Evolutionary conservation across 257 asterid species (phyloP), one percentile per base, ranked within the genome.

Genomic region (Petunia secreta): DNA sequence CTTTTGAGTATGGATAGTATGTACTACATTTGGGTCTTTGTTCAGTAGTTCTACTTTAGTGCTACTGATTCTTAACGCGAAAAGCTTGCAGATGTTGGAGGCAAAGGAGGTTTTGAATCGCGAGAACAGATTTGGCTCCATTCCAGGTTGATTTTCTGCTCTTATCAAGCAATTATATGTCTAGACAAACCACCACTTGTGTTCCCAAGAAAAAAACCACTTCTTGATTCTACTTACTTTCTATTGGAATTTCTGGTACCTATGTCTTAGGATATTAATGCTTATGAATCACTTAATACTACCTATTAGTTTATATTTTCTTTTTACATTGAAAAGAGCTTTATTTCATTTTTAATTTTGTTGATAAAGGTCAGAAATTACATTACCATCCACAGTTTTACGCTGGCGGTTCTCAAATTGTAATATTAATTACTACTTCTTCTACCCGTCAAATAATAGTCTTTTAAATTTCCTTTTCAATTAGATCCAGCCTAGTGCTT

Each of bases 61-160:
- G 9, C 71, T 13, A 3, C 8, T 44, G 13, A 69, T 15, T 59
- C 66, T 69, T 64, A 36, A 6, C 11, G 60, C 74, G 63, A 78
- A 82, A 82, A 36, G 37, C 79, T 82, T 84, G 84, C 97, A 94
- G 98, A 93, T 94, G 97, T 81, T 48, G 80, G 78, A 81, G 67
- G 77, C 65, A 8, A 75, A 85, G 8, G 66, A 86, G 57, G 79
- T 73, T 67, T 48, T 94, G 73, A 43, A 89, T 83, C 8, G 90
- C 13, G 79, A 83, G 79, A 93, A 89, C 80, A 86, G 85, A 82
- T 9, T 90, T 71, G 98, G 98, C 68, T 41, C 89, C 78, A 85
- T 94, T 86, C 93, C 98, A 91, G 98, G 98, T 94, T 84, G 75
- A 88, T 83, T 63, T 46, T 62, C 38, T 81, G 46, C 8, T 63